Evolutionary conservation across 805 yeast genomes (phyloP).

Genomic region (Pichia nanzhaoensis): DNA sequence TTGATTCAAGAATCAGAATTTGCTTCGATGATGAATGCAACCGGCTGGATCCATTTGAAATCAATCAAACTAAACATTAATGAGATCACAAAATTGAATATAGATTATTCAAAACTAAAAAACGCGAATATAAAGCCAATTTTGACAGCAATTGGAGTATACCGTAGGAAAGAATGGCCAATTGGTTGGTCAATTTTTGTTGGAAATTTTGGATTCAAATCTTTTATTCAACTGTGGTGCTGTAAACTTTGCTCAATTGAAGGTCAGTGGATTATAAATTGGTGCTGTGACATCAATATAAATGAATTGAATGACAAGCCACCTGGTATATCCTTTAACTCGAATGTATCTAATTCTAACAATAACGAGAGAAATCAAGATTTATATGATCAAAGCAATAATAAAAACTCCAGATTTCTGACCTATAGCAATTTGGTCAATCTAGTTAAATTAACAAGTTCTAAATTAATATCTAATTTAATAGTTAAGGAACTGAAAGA

Average conservation of each 20-base stretch:
- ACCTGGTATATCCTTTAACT: not conserved
- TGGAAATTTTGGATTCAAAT: conserved; percentile 31
- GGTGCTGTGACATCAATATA: conserved; percentile 34
- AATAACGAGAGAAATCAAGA: not conserved
- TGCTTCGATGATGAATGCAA: conserved; percentile 49
- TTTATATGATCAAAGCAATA: not conserved
- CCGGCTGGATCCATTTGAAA: conserved; percentile 63
- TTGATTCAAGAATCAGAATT: conserved; percentile 46
- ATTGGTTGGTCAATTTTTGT: conserved; percentile 47
- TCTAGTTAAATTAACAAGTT: conserved; percentile 39
- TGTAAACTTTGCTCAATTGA: conserved; percentile 41
- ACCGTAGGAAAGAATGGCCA: conserved; percentile 49
- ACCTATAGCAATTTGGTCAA: conserved; percentile 31
- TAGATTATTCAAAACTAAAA: conserved; percentile 26
- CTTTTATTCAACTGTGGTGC: conserved; percentile 45
- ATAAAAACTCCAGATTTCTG: conserved; percentile 1
- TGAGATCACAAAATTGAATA: conserved; percentile 39
- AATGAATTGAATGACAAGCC: conserved; percentile 7
- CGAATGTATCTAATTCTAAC: not conserved
- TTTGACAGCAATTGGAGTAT: conserved; percentile 29
- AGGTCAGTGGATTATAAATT: conserved; percentile 51
- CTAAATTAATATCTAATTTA: conserved; percentile 44
- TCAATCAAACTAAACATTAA: conserved; percentile 42
- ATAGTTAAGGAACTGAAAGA: conserved; percentile 42
- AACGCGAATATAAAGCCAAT: conserved; percentile 18